These are phyloP conservation scores for Neurospora intermedia DNA, from an alignment of 495 filamentous ascomycete species.

Conservation along the genomic window DNA sequence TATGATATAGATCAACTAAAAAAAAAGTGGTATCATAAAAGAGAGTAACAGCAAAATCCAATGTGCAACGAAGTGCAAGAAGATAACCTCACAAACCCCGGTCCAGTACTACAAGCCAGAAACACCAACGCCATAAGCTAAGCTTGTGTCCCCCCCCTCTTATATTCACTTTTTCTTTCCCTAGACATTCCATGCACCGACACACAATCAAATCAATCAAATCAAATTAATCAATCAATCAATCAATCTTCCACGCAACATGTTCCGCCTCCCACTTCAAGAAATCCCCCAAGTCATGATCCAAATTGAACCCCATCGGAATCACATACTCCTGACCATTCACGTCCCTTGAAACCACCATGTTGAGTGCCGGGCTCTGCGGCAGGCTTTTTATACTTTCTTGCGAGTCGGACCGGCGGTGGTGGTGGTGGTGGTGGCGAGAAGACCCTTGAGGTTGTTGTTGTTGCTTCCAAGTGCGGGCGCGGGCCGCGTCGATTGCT, in stretches of 20 bases:
- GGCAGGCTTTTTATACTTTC: constrained; percentile 32
- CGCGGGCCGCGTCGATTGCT: not conserved
- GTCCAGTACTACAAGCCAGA: not conserved
- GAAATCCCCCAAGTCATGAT: constrained; percentile 42
- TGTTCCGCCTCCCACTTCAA: constrained; percentile 39
- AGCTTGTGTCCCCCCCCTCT: not conserved
- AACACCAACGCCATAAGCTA: not conserved
- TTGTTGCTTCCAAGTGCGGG: not conserved
- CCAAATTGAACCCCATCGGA: constrained; percentile 46
- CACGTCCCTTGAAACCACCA: constrained; percentile 27
- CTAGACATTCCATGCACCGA: not conserved
- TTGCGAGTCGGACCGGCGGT: constrained; percentile 5
- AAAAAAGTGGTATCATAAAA: not conserved
- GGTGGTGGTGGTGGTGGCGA: not conserved
- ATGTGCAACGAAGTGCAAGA: not conserved
- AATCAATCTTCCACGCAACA: constrained; percentile 5
- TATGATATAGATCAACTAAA: not conserved
- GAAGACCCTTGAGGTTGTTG: not conserved
- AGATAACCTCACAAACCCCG: not conserved
- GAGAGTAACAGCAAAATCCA: not conserved
- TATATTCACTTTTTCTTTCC: not conserved
- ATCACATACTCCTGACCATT: constrained; percentile 34
- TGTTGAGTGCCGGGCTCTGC: constrained; percentile 41
- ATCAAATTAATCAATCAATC: not conserved
- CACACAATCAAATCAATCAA: not conserved